Evolutionary conservation across 2,329 filamentous ascomycete genomes (phyloP).

Genomic region (Penicillium olsonii): DNA sequence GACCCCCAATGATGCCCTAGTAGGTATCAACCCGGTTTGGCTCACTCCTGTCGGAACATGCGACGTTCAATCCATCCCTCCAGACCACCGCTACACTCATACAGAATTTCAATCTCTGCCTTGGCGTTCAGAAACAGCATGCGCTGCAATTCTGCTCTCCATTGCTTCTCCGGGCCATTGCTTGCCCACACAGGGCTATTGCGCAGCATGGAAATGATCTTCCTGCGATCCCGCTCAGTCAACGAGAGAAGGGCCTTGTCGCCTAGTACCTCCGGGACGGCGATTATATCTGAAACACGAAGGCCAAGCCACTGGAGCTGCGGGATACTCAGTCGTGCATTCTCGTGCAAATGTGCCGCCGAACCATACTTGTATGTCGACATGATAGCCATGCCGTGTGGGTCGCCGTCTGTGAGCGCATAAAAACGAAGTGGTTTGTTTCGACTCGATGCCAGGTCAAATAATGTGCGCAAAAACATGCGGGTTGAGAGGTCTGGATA

Average conservation of each 20-base stretch:
- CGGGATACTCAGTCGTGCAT: conserved; percentile 47
- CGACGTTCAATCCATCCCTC: conserved; percentile 46
- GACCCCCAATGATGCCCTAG: not conserved
- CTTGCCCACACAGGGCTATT: conserved; percentile 45
- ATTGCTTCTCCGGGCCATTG: conserved; percentile 46
- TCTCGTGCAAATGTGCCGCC: conserved; percentile 56
- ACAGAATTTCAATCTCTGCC: conserved; percentile 61
- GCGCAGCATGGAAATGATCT: conserved; percentile 56
- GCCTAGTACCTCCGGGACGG: conserved; percentile 25
- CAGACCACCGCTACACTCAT: conserved; percentile 44
- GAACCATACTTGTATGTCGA: conserved; percentile 66
- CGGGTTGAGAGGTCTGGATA: conserved; percentile 64
- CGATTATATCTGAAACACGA: conserved; percentile 40
- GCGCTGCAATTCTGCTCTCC: conserved; percentile 56
- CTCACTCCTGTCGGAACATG: conserved; percentile 28
- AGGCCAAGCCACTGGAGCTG: conserved; percentile 61
- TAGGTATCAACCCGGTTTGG: not conserved
- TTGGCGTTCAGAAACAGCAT: conserved; percentile 66
- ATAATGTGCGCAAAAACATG: conserved; percentile 52
- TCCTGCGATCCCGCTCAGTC: conserved; percentile 56
- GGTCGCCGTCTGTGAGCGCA: conserved; percentile 61
- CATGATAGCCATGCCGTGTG: conserved; percentile 64
- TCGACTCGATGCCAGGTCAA: conserved; percentile 29
- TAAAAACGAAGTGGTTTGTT: conserved; percentile 45
- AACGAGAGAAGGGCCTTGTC: conserved; percentile 47